phyloP scores from a whole-genome alignment of 129 eudicot genomes.

The Kitagawia praeruptora region DNA sequence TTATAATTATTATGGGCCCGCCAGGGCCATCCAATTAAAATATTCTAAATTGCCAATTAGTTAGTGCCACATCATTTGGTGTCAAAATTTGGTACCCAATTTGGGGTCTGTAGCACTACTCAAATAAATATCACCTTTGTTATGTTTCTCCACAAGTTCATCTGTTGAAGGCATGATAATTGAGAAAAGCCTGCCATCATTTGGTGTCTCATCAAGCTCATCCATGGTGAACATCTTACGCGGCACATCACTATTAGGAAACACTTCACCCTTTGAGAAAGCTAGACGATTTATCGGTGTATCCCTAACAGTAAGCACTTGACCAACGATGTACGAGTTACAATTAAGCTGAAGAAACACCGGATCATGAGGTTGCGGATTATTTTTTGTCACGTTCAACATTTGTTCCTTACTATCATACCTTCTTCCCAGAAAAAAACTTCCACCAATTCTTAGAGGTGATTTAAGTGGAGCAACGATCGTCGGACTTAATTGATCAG shows the following conservation, averaged over 20 bases:
- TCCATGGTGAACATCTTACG: slow-evolving; percentile 1
- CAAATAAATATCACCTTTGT: not conserved
- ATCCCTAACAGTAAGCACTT: not conserved
- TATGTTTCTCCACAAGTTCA: not conserved
- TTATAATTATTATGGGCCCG: too few species aligned
- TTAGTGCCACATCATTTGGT: too few species aligned
- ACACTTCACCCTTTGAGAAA: not conserved
- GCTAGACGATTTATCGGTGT: not conserved
- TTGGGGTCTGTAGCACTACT: too few species aligned
- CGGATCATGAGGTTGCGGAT: not conserved
- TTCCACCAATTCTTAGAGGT: not conserved
- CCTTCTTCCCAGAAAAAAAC: not conserved
- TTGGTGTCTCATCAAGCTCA: not conserved
- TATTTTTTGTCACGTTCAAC: not conserved
- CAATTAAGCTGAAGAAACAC: not conserved
- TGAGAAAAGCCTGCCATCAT: slow-evolving; percentile 2
- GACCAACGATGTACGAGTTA: not conserved
- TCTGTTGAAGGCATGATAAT: not conserved
- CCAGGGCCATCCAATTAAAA: too few species aligned
- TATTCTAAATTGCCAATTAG: too few species aligned
- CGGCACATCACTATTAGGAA: not conserved
- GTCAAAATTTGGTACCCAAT: too few species aligned
- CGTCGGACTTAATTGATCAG: not conserved
- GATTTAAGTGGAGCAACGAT: not conserved
- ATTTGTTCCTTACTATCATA: not conserved